Evolutionary conservation across 169 alveolate genomes (phyloP).

Genomic region (Plasmodium vinckei): DNA sequence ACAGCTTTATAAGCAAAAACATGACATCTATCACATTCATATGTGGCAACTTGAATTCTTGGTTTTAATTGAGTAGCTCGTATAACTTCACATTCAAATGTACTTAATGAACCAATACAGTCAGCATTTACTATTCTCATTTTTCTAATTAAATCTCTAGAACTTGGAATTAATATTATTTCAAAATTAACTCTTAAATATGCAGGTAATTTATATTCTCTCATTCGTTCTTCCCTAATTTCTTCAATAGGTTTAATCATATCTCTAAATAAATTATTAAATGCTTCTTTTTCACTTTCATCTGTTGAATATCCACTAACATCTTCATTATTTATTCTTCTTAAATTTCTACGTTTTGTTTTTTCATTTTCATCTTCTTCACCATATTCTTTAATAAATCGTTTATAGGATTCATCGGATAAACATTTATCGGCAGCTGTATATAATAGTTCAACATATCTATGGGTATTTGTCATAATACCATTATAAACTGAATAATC

Average conservation of each 20-base stretch:
- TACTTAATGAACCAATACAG: slow-evolving; percentile 90
- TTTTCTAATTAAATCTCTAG: slow-evolving; percentile 84
- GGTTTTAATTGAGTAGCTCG: slow-evolving; percentile 95
- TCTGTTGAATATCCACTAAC: slow-evolving; percentile 56
- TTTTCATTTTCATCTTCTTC: slow-evolving; percentile 71
- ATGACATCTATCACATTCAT: slow-evolving; percentile 97
- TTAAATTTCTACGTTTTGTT: slow-evolving; percentile 24
- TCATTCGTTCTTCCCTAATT: slow-evolving; percentile 83
- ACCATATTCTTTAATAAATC: slow-evolving; percentile 62
- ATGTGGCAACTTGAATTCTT: slow-evolving; percentile 93
- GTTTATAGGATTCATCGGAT: slow-evolving; percentile 57
- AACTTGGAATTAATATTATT: slow-evolving; percentile 82
- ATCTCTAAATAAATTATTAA: slow-evolving; percentile 67
- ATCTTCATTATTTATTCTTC: slow-evolving; percentile 72
- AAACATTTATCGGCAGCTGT: slow-evolving; percentile 81
- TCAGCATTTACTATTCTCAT: slow-evolving; percentile 93
- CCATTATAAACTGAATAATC: slow-evolving; percentile 82
- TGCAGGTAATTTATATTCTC: slow-evolving; percentile 87
- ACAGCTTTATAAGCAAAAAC: slow-evolving; percentile 87
- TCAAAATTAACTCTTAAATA: slow-evolving; percentile 80
- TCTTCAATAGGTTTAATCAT: slow-evolving; percentile 55
- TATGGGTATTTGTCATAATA: slow-evolving; percentile 82
- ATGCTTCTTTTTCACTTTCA: slow-evolving; percentile 75
- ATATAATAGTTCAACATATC: slow-evolving; percentile 83
- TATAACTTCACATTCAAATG: slow-evolving; percentile 93